Evolutionary conservation across 1,284 basidiomycete genomes (phyloP).

Genomic region (Schizophyllum amplum): DNA sequence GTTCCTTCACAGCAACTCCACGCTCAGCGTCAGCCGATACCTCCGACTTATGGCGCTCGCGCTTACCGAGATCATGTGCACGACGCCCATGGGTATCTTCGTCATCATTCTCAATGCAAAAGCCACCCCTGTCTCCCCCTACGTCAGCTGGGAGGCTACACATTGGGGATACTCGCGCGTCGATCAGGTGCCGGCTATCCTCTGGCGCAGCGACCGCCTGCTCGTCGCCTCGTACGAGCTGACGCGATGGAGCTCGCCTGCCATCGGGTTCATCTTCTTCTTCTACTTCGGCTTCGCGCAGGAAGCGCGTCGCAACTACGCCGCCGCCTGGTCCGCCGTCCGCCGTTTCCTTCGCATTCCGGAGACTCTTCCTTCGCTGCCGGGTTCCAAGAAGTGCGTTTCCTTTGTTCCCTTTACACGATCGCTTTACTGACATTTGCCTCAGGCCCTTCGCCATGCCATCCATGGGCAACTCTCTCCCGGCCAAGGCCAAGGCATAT

Average conservation of each 20-base stretch:
- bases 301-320: conserved; percentile 40
- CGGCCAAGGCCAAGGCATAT: not conserved
- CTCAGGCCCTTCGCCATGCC: not conserved
- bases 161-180: conserved; percentile 32
- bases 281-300: conserved; percentile 61
- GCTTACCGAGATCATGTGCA: conserved; percentile 29
- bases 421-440: not conserved
- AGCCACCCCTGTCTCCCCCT: conserved; percentile 24
- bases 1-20: conserved; percentile 14
- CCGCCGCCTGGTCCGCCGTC: not conserved
- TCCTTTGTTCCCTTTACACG: too few relatives aligned
- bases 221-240: not conserved
- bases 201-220: conserved; percentile 4
- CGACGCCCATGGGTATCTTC: conserved; percentile 33
- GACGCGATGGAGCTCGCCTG: conserved; percentile 31
- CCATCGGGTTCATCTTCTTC: conserved; percentile 51
- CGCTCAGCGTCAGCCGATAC: conserved; percentile 38
- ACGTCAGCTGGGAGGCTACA: conserved; percentile 31
- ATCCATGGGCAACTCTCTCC: not conserved
- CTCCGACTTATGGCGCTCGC: conserved; percentile 47
- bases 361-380: not conserved
- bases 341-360: not conserved
- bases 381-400: not conserved
- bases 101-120: conserved; percentile 25
- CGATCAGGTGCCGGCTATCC: conserved; percentile 19